Percentiles rank a stretch among this genome's conserved stretches.
phyloP scores from a whole-genome alignment of 2,329 filamentous ascomycete genomes.

The Fusarium sp. region DNA sequence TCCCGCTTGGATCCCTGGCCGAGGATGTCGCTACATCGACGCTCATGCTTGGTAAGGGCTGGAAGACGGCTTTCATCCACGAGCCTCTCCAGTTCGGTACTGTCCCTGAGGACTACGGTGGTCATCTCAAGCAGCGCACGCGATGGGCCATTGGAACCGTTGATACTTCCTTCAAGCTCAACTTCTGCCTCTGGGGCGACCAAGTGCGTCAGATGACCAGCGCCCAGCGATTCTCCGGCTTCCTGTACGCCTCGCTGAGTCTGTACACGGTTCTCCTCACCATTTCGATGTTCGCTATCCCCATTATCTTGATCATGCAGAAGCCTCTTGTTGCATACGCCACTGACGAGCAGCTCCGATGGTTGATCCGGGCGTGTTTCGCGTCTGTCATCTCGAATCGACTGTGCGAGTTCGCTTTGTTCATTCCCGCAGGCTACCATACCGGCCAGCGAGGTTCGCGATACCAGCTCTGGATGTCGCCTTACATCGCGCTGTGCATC shows the following conservation, averaged over 20 bases:
- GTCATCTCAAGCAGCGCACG: conserved; percentile 68
- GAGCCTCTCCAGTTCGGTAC: conserved; percentile 71
- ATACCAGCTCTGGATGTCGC: conserved; percentile 73
- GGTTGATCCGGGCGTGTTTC: conserved; percentile 69
- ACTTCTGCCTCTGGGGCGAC: conserved; percentile 69
- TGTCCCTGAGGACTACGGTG: conserved; percentile 67
- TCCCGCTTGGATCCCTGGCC: conserved; percentile 69
- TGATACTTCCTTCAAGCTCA: conserved; percentile 70
- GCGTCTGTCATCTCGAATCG: conserved; percentile 64
- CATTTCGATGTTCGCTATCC: conserved; percentile 68
- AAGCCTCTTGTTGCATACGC: conserved; percentile 69
- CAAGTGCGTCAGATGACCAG: conserved; percentile 65
- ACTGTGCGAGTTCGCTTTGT: conserved; percentile 69
- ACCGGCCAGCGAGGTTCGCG: conserved; percentile 68
- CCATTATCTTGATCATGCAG: conserved; percentile 68
- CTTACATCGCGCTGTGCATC: conserved; percentile 70
- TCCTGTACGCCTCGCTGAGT: conserved; percentile 67
- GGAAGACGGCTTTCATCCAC: conserved; percentile 71
- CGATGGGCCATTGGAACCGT: conserved; percentile 69
- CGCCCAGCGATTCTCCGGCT: conserved; percentile 70
- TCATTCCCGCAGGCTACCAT: conserved; percentile 69
- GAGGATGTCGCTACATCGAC: conserved; percentile 72
- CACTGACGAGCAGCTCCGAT: conserved; percentile 65
- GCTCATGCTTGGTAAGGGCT: conserved; percentile 69
- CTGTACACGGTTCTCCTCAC: conserved; percentile 68